Evolutionary conservation across 2,329 filamentous ascomycete genomes (phyloP), one percentile per base, ranked within the genome.

Genomic region (Chaetomium sp.): DNA sequence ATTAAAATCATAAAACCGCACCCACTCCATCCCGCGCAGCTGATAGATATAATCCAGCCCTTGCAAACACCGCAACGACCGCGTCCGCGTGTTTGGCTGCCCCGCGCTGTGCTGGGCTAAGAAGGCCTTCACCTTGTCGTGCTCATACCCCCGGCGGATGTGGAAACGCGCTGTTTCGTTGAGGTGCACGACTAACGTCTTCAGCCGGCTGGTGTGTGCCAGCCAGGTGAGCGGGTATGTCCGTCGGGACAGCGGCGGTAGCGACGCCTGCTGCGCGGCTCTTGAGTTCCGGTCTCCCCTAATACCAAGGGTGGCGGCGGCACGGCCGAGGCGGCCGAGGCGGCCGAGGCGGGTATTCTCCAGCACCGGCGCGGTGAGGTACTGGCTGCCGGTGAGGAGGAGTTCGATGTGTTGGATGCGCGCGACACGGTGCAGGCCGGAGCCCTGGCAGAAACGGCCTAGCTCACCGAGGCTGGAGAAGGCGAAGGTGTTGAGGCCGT

Each of bases 391-490:
- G 0, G 66, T 62, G 66, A 73, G 77, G 1, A 76, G 62, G 0
- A 80, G 43, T 57, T 78, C 74, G 0, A 80, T 55, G 36, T 76
- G 68, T 49, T 73, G 74, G 0, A 80, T 43, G 0, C 76, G 67
- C n/a, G 75, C 69, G 1, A 74, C 56, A 0, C 74, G 70, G 3
- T 67, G 61, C 1, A 35, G 40, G 1, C 71, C 69, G 27, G 78
- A 78, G 0, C 75, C 72, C 1, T 60, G 62, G 52, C 69, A 71
- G 60, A 80, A 80, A 44, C 75, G 71, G 52, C 72, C 72, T 62
- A 76, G 73, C 63, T 80, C 77, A 46, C 78, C 77, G 0, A 80
- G 64, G n/a, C 74, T 77, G n/a, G 75, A 78, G 61, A 80, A 80
- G 0, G 72, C 73, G 57, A 80, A 79, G 0, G 67, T 75, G 59